phyloP scores from a whole-genome alignment of 805 yeast genomes.

The Candida piceae region DNA sequence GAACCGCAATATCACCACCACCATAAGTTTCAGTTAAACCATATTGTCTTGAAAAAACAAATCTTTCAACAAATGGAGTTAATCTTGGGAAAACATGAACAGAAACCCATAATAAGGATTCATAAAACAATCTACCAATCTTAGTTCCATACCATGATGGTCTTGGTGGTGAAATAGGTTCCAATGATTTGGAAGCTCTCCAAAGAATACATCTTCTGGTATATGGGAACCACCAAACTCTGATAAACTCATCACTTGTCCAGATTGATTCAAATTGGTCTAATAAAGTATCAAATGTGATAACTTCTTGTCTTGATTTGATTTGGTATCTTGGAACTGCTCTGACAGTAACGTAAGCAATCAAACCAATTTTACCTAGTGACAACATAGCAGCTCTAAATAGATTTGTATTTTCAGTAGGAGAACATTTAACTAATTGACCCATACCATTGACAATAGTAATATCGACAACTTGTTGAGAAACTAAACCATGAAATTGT shows the following conservation, averaged over 20 bases:
- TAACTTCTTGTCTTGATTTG: constrained; percentile 75
- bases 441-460: constrained; percentile 76
- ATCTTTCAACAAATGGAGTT: constrained; percentile 81
- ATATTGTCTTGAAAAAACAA: constrained; percentile 81
- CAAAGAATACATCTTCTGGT: constrained; percentile 79
- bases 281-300: constrained; percentile 68
- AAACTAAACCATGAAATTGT: constrained; percentile 84
- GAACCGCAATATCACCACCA: constrained; percentile 58
- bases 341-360: constrained; percentile 79
- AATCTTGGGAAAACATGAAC: constrained; percentile 67
- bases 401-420: constrained; percentile 54
- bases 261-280: constrained; percentile 73
- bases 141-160: constrained; percentile 82
- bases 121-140: constrained; percentile 75
- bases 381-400: constrained; percentile 83
- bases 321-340: constrained; percentile 80
- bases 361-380: constrained; percentile 87
- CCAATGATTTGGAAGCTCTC: constrained; percentile 78
- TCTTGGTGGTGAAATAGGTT: constrained; percentile 58
- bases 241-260: constrained; percentile 84
- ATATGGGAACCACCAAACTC: constrained; percentile 98
- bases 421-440: constrained; percentile 60
- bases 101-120: constrained; percentile 71
- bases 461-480: constrained; percentile 79
- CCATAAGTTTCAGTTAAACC: constrained; percentile 67